Evolutionary conservation across 1,284 basidiomycete species (phyloP).

Genomic region (Ceratobasidium sp.): DNA sequence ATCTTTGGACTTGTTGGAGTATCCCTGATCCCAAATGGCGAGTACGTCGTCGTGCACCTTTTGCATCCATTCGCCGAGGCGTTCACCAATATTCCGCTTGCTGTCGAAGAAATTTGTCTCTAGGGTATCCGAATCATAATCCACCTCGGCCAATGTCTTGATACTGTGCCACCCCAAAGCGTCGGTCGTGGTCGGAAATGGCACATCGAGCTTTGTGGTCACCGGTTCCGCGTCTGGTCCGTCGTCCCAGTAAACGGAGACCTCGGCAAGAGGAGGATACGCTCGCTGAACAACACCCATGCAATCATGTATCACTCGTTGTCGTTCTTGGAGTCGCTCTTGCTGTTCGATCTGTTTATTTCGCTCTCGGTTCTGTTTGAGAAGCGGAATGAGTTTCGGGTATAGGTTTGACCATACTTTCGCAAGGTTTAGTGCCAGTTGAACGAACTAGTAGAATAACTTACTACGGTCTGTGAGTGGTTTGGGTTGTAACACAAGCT

Average conservation of each 20-base stretch:
- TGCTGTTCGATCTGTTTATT: too few species aligned
- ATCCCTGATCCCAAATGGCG: neutral
- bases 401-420: too few species aligned
- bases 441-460: too few species aligned
- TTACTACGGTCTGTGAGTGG: too few species aligned
- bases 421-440: too few species aligned
- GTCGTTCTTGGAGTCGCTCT: neutral
- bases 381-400: too few species aligned
- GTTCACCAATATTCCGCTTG: neutral
- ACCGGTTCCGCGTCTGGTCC: neutral
- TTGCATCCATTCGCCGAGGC: neutral
- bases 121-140: neutral
- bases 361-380: too few species aligned
- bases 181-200: conserved; percentile 3
- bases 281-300: neutral
- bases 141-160: neutral
- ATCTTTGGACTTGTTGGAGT: neutral
- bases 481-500: too few species aligned
- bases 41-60: neutral
- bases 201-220: neutral
- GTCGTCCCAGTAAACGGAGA: neutral
- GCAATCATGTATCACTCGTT: neutral
- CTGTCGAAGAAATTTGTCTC: neutral
- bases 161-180: neutral
- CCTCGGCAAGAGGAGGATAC: neutral